Conservation (phyloP, 306 rosid genomes). For the Bauhinia variegata region DNA sequence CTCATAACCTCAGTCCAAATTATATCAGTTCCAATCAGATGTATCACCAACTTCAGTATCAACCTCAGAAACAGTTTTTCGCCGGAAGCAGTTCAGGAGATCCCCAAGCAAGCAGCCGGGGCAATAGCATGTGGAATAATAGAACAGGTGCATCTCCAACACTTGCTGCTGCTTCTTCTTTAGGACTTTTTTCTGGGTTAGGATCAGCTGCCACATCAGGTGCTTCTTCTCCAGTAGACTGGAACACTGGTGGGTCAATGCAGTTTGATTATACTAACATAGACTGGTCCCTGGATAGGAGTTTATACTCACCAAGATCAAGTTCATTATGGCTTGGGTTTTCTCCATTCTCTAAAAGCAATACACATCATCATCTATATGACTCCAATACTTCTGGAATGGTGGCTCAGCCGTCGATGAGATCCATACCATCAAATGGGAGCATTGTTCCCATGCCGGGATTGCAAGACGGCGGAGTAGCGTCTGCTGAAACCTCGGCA, state of each 20-base stretch:
- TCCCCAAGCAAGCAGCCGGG: conserved; percentile 57
- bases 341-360: conserved; percentile 62
- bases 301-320: conserved; percentile 58
- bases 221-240: conserved; percentile 77
- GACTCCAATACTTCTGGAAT: conserved; percentile 65
- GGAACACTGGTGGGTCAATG: conserved; percentile 78
- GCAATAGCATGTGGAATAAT: conserved; percentile 65
- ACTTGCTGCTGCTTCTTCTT: conserved; percentile 84
- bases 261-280: conserved; percentile 77
- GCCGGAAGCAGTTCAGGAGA: conserved; percentile 64
- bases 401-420: conserved; percentile 59
- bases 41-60: conserved; percentile 78
- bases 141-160: conserved; percentile 67
- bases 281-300: conserved; percentile 90
- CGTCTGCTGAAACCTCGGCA: conserved; percentile 57
- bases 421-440: conserved; percentile 62
- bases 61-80: conserved; percentile 61
- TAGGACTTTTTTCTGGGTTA: conserved; percentile 87
- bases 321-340: conserved; percentile 70
- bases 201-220: conserved; percentile 82
- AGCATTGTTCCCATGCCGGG: conserved; percentile 57
- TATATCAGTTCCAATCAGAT: conserved; percentile 64
- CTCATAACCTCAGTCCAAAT: conserved; percentile 60
- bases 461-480: conserved; percentile 73
- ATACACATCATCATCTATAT: conserved; percentile 38